phyloP scores from a whole-genome alignment of 2,329 filamentous ascomycete genomes.

The Colletotrichum lupini region DNA sequence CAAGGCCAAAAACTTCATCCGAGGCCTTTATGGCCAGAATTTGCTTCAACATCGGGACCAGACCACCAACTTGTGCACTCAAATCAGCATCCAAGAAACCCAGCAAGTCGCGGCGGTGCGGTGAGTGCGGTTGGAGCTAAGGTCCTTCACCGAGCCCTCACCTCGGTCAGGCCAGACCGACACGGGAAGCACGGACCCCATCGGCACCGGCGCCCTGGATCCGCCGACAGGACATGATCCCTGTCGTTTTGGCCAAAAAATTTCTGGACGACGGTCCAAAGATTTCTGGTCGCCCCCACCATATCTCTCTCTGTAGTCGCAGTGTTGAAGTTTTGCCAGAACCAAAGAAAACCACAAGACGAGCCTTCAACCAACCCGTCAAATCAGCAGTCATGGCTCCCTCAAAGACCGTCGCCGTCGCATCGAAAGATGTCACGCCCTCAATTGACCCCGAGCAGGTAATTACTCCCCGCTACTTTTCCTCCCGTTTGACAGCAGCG shows the following conservation, averaged over 20 bases:
- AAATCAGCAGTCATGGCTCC: constrained; percentile 49
- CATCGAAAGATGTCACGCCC: constrained; percentile 42
- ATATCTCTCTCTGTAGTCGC: constrained; percentile 1
- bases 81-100: not conserved
- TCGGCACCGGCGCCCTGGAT: constrained; percentile 32
- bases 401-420: constrained; percentile 52
- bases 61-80: not conserved
- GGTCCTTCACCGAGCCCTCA: constrained; percentile 9
- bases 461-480: not conserved
- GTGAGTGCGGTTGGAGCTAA: not conserved
- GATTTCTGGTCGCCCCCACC: constrained; percentile 30
- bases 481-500: not conserved
- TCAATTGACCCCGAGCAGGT: constrained; percentile 57
- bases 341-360: constrained; percentile 9
- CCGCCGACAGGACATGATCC: constrained; percentile 31
- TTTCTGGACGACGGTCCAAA: constrained; percentile 34
- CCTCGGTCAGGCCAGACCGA: constrained; percentile 1
- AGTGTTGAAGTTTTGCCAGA: not conserved
- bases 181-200: not conserved
- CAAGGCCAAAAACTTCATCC: not conserved
- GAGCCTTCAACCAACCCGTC: constrained; percentile 5
- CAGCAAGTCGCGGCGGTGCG: not conserved
- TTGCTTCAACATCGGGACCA: not conserved
- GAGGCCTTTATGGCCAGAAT: not conserved
- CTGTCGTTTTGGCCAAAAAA: constrained; percentile 25